Conservation (phyloP, 352 stramenopile genomes). For the Globisporangium mamillatum region DNA sequence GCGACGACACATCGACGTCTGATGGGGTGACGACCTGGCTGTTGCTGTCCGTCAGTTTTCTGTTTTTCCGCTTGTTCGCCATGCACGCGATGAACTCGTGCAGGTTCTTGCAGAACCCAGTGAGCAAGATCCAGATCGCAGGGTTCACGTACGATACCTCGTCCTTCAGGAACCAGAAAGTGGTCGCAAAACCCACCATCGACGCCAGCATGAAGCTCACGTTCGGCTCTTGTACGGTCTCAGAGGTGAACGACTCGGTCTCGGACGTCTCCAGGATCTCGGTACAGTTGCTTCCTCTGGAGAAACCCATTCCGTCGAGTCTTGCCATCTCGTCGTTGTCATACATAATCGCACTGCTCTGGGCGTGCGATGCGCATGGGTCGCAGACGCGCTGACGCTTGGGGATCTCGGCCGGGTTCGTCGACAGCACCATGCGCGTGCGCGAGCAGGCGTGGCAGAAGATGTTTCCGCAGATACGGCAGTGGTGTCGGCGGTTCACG, state of each 20-base stretch:
- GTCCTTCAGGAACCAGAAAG: slow-evolving; percentile 82
- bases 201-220: slow-evolving; percentile 56
- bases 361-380: slow-evolving; percentile 53
- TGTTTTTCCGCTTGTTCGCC: slow-evolving; percentile 22
- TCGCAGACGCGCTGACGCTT: slow-evolving; percentile 77
- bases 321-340: slow-evolving; percentile 35
- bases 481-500: slow-evolving; percentile 78
- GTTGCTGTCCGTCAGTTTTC: slow-evolving; percentile 4
- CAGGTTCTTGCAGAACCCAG: slow-evolving; percentile 71
- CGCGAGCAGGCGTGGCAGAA: slow-evolving; percentile 82
- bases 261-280: slow-evolving; percentile 10
- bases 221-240: slow-evolving; percentile 21
- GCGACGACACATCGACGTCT: slow-evolving; percentile 16
- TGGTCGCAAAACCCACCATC: slow-evolving; percentile 52
- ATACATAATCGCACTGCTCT: slow-evolving; percentile 64
- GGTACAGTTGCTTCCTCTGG: background rate
- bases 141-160: slow-evolving; percentile 70
- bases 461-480: slow-evolving; percentile 77
- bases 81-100: slow-evolving; percentile 46
- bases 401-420: slow-evolving; percentile 56
- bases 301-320: slow-evolving; percentile 18
- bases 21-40: slow-evolving; percentile 19
- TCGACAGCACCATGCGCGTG: slow-evolving; percentile 76
- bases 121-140: slow-evolving; percentile 72
- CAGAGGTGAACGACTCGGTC: background rate